Conservation (phyloP, 345 rosid species). For the Linum tenue region DNA sequence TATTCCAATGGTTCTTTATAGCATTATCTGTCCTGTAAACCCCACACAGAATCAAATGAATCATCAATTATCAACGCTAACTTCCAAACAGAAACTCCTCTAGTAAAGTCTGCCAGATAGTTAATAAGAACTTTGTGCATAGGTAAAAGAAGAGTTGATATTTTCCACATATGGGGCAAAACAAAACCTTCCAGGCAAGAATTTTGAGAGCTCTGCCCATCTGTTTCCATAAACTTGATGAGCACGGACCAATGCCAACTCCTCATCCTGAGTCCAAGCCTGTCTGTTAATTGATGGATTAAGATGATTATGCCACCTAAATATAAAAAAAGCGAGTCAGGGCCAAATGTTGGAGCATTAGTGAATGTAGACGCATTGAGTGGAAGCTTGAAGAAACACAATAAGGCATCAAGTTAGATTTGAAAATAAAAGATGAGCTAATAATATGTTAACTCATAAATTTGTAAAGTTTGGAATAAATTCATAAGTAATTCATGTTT, state of each 20-base stretch:
- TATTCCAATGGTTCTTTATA: slow-evolving; percentile 99
- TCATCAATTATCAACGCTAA: neutral
- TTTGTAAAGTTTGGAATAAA: neutral
- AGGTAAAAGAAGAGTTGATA: neutral
- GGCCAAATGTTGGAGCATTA: slow-evolving; percentile 9
- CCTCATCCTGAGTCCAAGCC: slow-evolving; percentile 99
- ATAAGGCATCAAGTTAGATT: neutral
- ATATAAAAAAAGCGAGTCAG: slow-evolving; percentile 9
- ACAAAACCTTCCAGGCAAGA: slow-evolving; percentile 93
- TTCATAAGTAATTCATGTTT: neutral
- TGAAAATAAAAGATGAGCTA: neutral
- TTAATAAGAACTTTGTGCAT: neutral
- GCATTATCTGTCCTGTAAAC: slow-evolving; percentile 92
- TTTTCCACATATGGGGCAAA: slow-evolving; percentile 9
- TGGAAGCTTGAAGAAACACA: neutral
- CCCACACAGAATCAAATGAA: slow-evolving; percentile 8
- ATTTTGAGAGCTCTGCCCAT: slow-evolving; percentile 98
- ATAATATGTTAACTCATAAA: neutral
- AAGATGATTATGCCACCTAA: slow-evolving; percentile 99
- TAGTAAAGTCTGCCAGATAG: neutral
- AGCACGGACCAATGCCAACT: slow-evolving; percentile 87
- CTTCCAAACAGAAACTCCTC: neutral
- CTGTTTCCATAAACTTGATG: slow-evolving; percentile 93
- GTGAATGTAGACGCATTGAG: neutral
- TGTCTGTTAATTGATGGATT: slow-evolving; percentile 93